A percentile compares a stretch with the other conserved stretches of the same genome.
Conservation (phyloP, 306 rosid species). For the Medicago ruthenica region DNA sequence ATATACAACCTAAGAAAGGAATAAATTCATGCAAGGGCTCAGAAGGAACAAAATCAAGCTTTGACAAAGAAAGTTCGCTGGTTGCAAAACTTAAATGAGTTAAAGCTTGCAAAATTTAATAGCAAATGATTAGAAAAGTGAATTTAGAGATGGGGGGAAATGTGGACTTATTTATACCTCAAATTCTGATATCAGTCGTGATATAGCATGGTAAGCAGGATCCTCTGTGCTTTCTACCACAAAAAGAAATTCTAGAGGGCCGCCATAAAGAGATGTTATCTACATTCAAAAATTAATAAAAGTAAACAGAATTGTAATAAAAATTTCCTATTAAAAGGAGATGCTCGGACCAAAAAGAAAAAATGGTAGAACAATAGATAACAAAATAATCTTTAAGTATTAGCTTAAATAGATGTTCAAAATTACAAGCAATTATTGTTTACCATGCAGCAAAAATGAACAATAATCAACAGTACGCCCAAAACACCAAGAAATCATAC, state of each 20-base stretch:
- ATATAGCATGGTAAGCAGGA: conserved; percentile 85
- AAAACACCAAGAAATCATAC: conserved; percentile 26
- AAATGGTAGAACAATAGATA: conserved; percentile 13
- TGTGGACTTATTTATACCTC: conserved; percentile 57
- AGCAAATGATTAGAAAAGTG: conserved; percentile 7
- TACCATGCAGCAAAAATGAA: conserved; percentile 31
- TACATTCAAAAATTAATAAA: conserved; percentile 44
- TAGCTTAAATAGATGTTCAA: conserved; percentile 35
- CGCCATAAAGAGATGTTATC: conserved; percentile 95
- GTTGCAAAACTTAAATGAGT: conserved; percentile 20
- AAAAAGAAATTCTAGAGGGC: conserved; percentile 87
- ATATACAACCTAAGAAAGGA: conserved; percentile 10
- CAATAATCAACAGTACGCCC: not conserved
- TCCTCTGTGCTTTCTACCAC: conserved; percentile 88
- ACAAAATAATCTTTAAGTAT: conserved; percentile 26
- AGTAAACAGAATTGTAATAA: conserved; percentile 9
- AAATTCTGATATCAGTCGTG: conserved; percentile 65
- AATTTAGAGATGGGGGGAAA: conserved; percentile 6
- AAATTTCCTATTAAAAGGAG: conserved; percentile 27
- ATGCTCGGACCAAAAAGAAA: conserved; percentile 27
- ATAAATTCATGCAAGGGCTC: conserved; percentile 27
- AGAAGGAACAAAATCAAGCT: conserved; percentile 17
- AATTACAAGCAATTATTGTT: conserved; percentile 20
- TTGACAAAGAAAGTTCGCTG: not conserved
- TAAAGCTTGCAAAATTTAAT: conserved; percentile 9